phyloP scores from a whole-genome alignment of 192 early-diverging fungal genomes.

The Funneliformis geosporum region DNA sequence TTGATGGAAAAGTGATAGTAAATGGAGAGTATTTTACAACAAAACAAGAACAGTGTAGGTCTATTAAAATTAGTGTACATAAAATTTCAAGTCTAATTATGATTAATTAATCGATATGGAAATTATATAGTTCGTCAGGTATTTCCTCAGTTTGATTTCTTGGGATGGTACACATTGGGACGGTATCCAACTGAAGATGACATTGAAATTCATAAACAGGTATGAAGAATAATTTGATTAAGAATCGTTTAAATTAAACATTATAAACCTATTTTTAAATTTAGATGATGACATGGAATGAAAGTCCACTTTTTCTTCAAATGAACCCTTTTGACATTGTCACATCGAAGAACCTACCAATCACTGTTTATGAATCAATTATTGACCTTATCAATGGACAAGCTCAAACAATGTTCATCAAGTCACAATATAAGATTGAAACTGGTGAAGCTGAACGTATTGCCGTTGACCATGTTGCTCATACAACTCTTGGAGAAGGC shows the following conservation, averaged over 20 bases:
- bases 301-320: slow-evolving; percentile 75
- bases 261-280: slow-evolving; percentile 2
- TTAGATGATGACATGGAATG: slow-evolving; percentile 73
- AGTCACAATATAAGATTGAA: slow-evolving; percentile 72
- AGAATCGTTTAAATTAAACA: neutral
- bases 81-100: neutral
- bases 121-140: slow-evolving; percentile 69
- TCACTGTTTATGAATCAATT: slow-evolving; percentile 77
- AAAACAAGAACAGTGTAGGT: slow-evolving; percentile 79
- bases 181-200: slow-evolving; percentile 59
- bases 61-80: neutral
- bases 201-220: slow-evolving; percentile 75
- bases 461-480: slow-evolving; percentile 84
- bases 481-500: slow-evolving; percentile 56
- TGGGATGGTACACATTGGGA: slow-evolving; percentile 87
- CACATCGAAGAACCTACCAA: slow-evolving; percentile 66
- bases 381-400: slow-evolving; percentile 63
- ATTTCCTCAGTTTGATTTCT: slow-evolving; percentile 77
- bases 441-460: slow-evolving; percentile 87
- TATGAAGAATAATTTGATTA: slow-evolving; percentile 28
- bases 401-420: slow-evolving; percentile 63
- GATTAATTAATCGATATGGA: neutral
- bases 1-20: slow-evolving; percentile 50
- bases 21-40: slow-evolving; percentile 64
- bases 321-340: slow-evolving; percentile 59